Conservation (phyloP, 1,139 yeast species). For the Geotrichum australiense region DNA sequence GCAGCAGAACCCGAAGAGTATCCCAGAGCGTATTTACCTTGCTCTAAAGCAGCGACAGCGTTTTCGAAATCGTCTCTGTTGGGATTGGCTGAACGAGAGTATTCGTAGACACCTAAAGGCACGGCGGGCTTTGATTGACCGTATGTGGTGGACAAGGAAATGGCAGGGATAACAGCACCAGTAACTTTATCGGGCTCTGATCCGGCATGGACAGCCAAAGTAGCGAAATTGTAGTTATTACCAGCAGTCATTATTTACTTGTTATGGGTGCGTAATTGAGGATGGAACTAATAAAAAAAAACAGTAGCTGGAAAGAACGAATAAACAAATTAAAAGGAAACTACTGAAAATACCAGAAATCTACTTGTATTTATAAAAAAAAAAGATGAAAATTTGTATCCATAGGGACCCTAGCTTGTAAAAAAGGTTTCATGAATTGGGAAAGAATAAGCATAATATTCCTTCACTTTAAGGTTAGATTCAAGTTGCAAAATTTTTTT, state of each 20-base stretch:
- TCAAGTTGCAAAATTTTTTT: no score
- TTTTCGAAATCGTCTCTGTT: conserved; percentile 77
- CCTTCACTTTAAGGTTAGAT: no score
- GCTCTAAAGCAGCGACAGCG: conserved; percentile 75
- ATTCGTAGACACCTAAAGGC: conserved; percentile 76
- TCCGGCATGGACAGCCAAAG: conserved; percentile 82
- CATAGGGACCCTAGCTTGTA: no score
- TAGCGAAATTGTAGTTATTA: conserved; percentile 44
- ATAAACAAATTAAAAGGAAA: no score
- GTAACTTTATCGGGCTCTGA: conserved; percentile 65
- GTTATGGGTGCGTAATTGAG: neutral
- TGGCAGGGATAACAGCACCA: conserved; percentile 85
- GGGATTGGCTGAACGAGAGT: conserved; percentile 84
- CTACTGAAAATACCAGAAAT: no score
- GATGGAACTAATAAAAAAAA: no score
- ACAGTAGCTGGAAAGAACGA: no score
- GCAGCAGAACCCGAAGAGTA: conserved; percentile 84
- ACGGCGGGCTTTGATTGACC: conserved; percentile 72
- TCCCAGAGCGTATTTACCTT: conserved; percentile 71
- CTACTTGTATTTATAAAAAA: no score
- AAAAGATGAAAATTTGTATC: no score
- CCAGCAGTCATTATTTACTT: conserved; percentile 13
- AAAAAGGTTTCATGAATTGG: no score
- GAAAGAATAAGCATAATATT: no score
- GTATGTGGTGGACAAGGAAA: conserved; percentile 78